Evolutionary conservation across 2,329 filamentous ascomycete species (phyloP).

Genomic region (Chrysoporthe cubensis): DNA sequence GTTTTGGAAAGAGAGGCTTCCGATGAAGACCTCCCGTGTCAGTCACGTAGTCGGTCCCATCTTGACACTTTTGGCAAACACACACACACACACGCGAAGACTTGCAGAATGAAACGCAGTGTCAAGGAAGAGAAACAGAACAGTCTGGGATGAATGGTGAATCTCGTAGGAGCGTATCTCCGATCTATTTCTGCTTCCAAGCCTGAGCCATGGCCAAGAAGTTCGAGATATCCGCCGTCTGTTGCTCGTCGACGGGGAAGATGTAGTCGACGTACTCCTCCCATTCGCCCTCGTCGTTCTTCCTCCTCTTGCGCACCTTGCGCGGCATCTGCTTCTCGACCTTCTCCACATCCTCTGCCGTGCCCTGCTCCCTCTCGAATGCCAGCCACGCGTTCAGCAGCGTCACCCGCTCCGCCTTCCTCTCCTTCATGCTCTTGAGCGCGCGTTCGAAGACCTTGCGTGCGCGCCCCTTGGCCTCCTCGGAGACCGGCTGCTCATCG

Average conservation of each 20-base stretch:
- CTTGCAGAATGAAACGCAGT: background rate
- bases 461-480: constrained; percentile 81
- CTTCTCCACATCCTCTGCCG: constrained; percentile 72
- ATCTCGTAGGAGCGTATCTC: background rate
- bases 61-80: background rate
- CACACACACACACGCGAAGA: background rate
- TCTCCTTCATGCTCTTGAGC: constrained; percentile 84
- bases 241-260: constrained; percentile 93
- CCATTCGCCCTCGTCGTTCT: constrained; percentile 88
- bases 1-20: too few relatives aligned
- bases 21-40: too few relatives aligned
- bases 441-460: constrained; percentile 84
- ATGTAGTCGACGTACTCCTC: constrained; percentile 98
- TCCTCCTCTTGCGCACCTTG: constrained; percentile 88
- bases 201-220: constrained; percentile 83
- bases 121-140: background rate
- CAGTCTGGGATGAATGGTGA: background rate
- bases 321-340: constrained; percentile 94
- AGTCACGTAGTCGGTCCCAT: background rate
- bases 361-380: constrained; percentile 87
- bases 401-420: constrained; percentile 90
- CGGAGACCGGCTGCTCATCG: constrained; percentile 73
- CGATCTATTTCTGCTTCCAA: constrained; percentile 71
- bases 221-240: constrained; percentile 80
- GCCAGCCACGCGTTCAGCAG: constrained; percentile 90